Percentiles rank a stretch among this genome's conserved stretches.
These are phyloP conservation scores for Tricharina praecox DNA, from an alignment of 495 filamentous ascomycete species.

Conservation along the genomic window DNA sequence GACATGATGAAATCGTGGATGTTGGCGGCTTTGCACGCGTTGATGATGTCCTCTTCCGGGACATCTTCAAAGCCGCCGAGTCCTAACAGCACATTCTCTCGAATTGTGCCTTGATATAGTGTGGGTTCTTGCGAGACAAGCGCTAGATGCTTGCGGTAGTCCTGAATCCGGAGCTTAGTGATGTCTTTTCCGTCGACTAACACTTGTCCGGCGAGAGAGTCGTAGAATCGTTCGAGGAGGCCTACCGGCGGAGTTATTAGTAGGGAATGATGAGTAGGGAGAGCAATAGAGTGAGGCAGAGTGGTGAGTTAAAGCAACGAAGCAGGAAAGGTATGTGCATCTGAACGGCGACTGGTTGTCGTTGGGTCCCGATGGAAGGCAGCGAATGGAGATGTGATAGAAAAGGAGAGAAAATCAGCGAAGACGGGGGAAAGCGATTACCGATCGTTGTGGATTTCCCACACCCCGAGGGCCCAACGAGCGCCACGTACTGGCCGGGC, in stretches of 20 bases:
- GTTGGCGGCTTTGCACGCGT: slow-evolving; percentile 37
- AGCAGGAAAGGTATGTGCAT: too few relatives aligned
- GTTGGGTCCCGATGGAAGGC: too few relatives aligned
- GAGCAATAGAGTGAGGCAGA: too few relatives aligned
- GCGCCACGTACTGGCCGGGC: slow-evolving; percentile 42
- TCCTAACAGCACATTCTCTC: slow-evolving; percentile 15
- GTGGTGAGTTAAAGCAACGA: too few relatives aligned
- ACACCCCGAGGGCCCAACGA: slow-evolving; percentile 55
- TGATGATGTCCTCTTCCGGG: slow-evolving; percentile 33
- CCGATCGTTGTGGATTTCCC: slow-evolving; percentile 63
- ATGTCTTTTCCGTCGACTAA: neutral
- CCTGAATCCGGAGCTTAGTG: neutral
- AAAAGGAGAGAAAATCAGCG: too few relatives aligned
- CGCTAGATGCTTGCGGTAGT: neutral
- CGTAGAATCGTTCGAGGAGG: slow-evolving; percentile 1
- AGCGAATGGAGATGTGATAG: too few relatives aligned
- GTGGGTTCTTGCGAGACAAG: neutral
- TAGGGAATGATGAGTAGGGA: too few relatives aligned
- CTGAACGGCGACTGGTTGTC: too few relatives aligned
- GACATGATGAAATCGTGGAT: slow-evolving; percentile 45
- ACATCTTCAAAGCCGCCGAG: slow-evolving; percentile 32
- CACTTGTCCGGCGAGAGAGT: neutral
- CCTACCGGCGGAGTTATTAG: too few relatives aligned
- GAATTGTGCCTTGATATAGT: neutral
- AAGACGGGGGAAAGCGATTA: too few relatives aligned